Evolutionary conservation across 179 eudicot genomes (phyloP).

Genomic region (Amaranthus tricolor): DNA sequence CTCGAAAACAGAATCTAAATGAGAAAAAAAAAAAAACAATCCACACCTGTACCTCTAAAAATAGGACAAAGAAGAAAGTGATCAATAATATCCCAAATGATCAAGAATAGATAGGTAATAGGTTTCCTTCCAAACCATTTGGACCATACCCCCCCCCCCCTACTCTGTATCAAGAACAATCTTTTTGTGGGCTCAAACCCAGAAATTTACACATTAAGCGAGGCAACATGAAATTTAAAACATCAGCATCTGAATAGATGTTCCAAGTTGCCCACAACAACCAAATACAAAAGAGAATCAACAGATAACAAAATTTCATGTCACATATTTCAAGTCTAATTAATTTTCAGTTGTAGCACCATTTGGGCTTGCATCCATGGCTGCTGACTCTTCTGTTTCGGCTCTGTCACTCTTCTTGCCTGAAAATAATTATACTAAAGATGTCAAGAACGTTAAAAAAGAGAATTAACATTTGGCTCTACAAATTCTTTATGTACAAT

Average conservation of each 20-base stretch:
- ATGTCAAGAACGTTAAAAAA: not conserved
- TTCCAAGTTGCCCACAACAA: constrained; percentile 24
- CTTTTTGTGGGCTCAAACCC: constrained; percentile 33
- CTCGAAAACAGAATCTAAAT: too few species aligned
- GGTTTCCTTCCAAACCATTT: too few species aligned
- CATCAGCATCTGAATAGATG: constrained; percentile 26
- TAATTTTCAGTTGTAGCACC: constrained; percentile 37
- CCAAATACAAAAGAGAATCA: constrained; percentile 28
- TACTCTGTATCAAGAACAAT: constrained; percentile 18
- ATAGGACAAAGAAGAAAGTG: too few species aligned
- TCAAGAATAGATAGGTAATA: too few species aligned
- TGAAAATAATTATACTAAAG: constrained; percentile 8
- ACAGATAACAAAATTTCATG: constrained; percentile 28
- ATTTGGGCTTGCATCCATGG: constrained; percentile 45
- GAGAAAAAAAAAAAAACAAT: too few species aligned
- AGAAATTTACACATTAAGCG: constrained; percentile 23
- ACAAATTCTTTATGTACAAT: not conserved
- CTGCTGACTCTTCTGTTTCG: constrained; percentile 33
- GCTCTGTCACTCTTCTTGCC: constrained; percentile 59
- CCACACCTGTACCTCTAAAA: too few species aligned
- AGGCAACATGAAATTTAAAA: constrained; percentile 16
- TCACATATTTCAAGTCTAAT: not conserved
- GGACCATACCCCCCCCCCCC: too few species aligned
- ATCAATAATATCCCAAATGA: too few species aligned
- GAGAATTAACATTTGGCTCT: too few species aligned